These are phyloP conservation scores for Suhomyces maxii DNA, from an alignment of 1,139 yeast genomes.

Conservation along the genomic window DNA sequence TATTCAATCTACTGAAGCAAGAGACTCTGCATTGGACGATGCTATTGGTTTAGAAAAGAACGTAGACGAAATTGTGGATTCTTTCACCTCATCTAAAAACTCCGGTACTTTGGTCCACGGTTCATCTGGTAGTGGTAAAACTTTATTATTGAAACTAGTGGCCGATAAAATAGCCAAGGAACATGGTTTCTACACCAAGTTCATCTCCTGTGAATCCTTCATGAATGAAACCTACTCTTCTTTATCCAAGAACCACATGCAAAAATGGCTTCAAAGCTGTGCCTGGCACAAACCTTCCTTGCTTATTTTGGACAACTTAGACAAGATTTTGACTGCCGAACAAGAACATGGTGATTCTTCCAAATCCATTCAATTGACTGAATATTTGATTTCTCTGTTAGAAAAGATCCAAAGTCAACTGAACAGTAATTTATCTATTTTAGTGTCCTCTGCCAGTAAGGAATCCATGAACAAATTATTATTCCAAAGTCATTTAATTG, in stretches of 20 bases:
- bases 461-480: slow-evolving; percentile 64
- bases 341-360: slow-evolving; percentile 67
- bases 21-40: slow-evolving; percentile 13
- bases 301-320: slow-evolving; percentile 78
- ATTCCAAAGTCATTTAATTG: slow-evolving; percentile 70
- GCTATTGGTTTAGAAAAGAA: slow-evolving; percentile 62
- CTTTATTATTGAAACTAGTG: slow-evolving; percentile 51
- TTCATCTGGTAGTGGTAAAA: slow-evolving; percentile 78
- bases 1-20: slow-evolving; percentile 22
- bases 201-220: slow-evolving; percentile 52
- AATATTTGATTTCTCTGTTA: slow-evolving; percentile 39
- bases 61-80: slow-evolving; percentile 41
- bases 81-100: slow-evolving; percentile 47
- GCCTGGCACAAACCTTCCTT: slow-evolving; percentile 82
- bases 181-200: slow-evolving; percentile 44
- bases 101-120: slow-evolving; percentile 67
- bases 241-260: slow-evolving; percentile 44
- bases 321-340: slow-evolving; percentile 70
- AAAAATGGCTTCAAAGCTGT: slow-evolving; percentile 57
- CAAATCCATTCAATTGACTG: slow-evolving; percentile 60
- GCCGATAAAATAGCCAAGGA: slow-evolving; percentile 32
- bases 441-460: slow-evolving; percentile 62
- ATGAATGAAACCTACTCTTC: slow-evolving; percentile 57
- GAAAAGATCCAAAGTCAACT: slow-evolving; percentile 38
- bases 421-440: slow-evolving; percentile 50